phyloP scores from a whole-genome alignment of 176 grass and related monocot species.

The Themeda triandra region DNA sequence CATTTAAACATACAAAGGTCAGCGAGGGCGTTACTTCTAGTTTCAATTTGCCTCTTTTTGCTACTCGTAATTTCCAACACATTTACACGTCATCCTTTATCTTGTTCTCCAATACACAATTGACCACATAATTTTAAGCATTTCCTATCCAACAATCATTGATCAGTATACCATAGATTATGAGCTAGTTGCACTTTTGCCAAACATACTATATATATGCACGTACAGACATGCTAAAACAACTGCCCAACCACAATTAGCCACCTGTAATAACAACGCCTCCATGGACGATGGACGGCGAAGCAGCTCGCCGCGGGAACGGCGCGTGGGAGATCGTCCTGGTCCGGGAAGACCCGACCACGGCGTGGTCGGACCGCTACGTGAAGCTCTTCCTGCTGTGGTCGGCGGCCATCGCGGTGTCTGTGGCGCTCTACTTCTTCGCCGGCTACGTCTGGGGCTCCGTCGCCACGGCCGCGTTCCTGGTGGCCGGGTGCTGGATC shows the following conservation, averaged over 20 bases:
- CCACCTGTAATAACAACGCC: neutral
- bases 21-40: neutral
- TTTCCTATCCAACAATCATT: neutral
- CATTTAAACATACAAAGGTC: neutral
- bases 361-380: neutral
- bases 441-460: constrained; percentile 25
- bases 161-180: neutral
- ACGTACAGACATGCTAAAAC: neutral
- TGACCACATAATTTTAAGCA: neutral
- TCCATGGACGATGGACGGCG: neutral
- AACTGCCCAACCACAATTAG: neutral
- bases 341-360: neutral
- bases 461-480: constrained; percentile 6
- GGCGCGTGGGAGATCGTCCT: neutral
- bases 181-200: neutral
- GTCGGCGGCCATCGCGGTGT: neutral
- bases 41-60: neutral
- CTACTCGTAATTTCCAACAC: neutral
- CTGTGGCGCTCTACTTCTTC: constrained; percentile 17
- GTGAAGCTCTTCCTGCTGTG: constrained; percentile 21
- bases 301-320: neutral
- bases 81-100: neutral
- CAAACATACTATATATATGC: neutral
- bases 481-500: constrained; percentile 7
- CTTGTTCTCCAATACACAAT: neutral